These are phyloP conservation scores for Manihot esculenta DNA, from an alignment of 441 rosid species.

Conservation along the genomic window DNA sequence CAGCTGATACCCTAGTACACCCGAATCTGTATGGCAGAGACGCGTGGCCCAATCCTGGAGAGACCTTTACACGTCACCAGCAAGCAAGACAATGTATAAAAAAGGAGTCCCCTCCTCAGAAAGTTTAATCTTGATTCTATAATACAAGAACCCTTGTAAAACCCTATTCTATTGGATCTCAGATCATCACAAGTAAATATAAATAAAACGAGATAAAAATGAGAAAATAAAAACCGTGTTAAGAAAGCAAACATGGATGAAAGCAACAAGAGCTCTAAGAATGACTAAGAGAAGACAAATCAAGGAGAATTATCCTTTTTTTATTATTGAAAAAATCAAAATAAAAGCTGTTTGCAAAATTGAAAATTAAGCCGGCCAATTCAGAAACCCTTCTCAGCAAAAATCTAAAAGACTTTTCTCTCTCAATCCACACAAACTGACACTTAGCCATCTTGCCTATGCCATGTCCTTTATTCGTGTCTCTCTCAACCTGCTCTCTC, in stretches of 20 bases:
- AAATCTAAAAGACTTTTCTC: constrained; percentile 40
- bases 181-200: too few species aligned
- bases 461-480: constrained; percentile 24
- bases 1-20: too few species aligned
- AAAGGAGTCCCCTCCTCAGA: too few species aligned
- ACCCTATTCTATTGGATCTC: too few species aligned
- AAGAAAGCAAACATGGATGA: constrained; percentile 24
- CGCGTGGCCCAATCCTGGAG: too few species aligned
- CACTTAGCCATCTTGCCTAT: constrained; percentile 30
- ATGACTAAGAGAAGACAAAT: constrained; percentile 16
- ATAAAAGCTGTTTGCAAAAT: background rate
- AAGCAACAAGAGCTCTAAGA: constrained; percentile 28
- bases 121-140: too few species aligned
- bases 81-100: too few species aligned
- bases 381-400: constrained; percentile 27
- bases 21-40: too few species aligned
- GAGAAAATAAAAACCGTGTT: constrained; percentile 14
- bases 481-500: background rate
- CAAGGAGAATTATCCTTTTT: background rate
- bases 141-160: too few species aligned
- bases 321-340: background rate
- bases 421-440: background rate
- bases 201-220: background rate
- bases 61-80: too few species aligned
- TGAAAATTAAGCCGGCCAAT: constrained; percentile 37